phyloP scores from a whole-genome alignment of 257 asterid genomes.

The Penstemon barbatus region DNA sequence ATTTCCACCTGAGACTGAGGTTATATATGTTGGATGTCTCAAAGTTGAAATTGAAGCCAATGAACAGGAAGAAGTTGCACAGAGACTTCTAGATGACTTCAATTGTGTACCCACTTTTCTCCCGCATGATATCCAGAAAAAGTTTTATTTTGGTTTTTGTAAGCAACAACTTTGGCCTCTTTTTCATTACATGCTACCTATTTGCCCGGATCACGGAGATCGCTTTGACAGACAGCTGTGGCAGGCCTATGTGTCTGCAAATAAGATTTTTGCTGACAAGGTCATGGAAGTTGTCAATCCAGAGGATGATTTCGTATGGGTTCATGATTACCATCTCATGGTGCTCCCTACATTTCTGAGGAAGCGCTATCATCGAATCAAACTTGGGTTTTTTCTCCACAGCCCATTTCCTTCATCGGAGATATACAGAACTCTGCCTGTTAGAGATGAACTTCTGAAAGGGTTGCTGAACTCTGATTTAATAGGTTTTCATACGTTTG shows the following conservation, averaged over 20 bases:
- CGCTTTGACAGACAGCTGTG: conserved; percentile 83
- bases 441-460: conserved; percentile 82
- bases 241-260: conserved; percentile 86
- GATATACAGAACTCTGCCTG: conserved; percentile 84
- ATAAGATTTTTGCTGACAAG: conserved; percentile 81
- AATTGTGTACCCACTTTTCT: conserved; percentile 82
- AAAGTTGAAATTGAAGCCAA: conserved; percentile 68
- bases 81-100: conserved; percentile 65
- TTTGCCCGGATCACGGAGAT: conserved; percentile 87
- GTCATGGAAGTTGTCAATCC: conserved; percentile 85
- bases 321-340: conserved; percentile 94
- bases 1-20: conserved; percentile 70
- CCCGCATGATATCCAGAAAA: conserved; percentile 66
- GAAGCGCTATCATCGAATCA: conserved; percentile 78
- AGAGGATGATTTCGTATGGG: conserved; percentile 82
- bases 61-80: conserved; percentile 88
- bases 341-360: conserved; percentile 85
- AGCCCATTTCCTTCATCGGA: conserved; percentile 97
- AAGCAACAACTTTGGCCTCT: conserved; percentile 96
- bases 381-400: conserved; percentile 88
- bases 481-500: conserved; percentile 87
- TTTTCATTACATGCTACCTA: conserved; percentile 95
- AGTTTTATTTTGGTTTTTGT: conserved; percentile 78
- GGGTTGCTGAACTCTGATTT: conserved; percentile 78
- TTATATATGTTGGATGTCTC: conserved; percentile 79